These are phyloP conservation scores for Brassica rapa DNA, from an alignment of 345 rosid genomes.

Conservation along the genomic window DNA sequence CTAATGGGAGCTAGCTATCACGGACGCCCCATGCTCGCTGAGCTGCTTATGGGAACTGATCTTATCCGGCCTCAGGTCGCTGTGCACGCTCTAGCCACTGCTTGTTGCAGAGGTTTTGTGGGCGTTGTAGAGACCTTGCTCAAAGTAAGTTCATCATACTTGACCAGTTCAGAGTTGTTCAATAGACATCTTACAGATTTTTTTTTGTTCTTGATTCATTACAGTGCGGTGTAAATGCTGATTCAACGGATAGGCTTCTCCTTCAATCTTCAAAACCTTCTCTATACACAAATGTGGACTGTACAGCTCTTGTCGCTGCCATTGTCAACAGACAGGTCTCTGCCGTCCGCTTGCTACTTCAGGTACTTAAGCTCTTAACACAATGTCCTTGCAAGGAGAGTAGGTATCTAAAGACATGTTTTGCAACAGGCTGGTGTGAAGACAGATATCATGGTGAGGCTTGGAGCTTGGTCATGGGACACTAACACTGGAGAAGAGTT, in stretches of 20 bases:
- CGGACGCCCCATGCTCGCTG: constrained; percentile 66
- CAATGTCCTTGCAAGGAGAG: constrained; percentile 2
- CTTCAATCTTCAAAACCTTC: constrained; percentile 89
- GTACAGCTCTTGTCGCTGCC: constrained; percentile 84
- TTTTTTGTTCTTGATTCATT: too few species aligned
- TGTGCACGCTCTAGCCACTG: constrained; percentile 84
- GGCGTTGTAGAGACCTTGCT: constrained; percentile 71
- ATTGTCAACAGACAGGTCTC: constrained; percentile 82
- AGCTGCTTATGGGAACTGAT: constrained; percentile 85
- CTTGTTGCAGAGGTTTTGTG: constrained; percentile 82
- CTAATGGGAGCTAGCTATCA: constrained; percentile 80
- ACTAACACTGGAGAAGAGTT: constrained; percentile 79
- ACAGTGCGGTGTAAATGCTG: constrained; percentile 85
- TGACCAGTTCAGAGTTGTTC: too few species aligned
- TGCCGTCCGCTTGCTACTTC: constrained; percentile 62
- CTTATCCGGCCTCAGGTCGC: constrained; percentile 81
- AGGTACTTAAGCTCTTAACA: constrained; percentile 61
- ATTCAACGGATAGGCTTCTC: constrained; percentile 62
- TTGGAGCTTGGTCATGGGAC: constrained; percentile 99
- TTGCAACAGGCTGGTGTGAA: constrained; percentile 63
- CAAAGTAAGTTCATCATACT: constrained; percentile 57
- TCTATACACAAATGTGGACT: constrained; percentile 81
- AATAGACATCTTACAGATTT: too few species aligned
- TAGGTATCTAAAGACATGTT: constrained; percentile 24
- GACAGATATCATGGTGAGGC: constrained; percentile 61